Conservation (phyloP, 2,329 filamentous ascomycete genomes). For the Verticillium longisporum region DNA sequence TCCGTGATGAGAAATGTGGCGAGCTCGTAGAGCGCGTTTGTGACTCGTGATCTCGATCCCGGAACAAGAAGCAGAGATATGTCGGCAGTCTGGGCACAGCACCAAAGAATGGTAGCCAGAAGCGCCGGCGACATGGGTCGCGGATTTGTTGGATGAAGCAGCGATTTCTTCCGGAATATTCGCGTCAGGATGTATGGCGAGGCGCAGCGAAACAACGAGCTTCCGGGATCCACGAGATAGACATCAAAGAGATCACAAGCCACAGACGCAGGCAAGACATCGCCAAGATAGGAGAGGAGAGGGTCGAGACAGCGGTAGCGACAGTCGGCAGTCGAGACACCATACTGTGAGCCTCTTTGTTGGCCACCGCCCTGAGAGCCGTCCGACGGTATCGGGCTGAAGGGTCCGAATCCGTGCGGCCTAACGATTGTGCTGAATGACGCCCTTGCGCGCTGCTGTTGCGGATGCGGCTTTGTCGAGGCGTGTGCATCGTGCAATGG, state of each 20-base stretch:
- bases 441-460: neutral
- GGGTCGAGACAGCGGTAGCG: slow-evolving; percentile 33
- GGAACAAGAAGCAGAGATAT: slow-evolving; percentile 32
- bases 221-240: slow-evolving; percentile 37
- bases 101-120: slow-evolving; percentile 40
- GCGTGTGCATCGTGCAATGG: neutral
- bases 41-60: slow-evolving; percentile 30
- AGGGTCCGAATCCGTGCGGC: neutral
- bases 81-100: slow-evolving; percentile 38
- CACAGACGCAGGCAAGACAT: slow-evolving; percentile 30
- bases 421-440: slow-evolving; percentile 1
- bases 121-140: slow-evolving; percentile 35
- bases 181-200: slow-evolving; percentile 41
- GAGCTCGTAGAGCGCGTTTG: slow-evolving; percentile 28
- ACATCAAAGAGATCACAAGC: slow-evolving; percentile 41
- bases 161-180: slow-evolving; percentile 36
- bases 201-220: slow-evolving; percentile 32
- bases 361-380: neutral
- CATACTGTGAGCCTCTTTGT: neutral
- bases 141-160: slow-evolving; percentile 31
- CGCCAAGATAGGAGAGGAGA: slow-evolving; percentile 28
- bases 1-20: slow-evolving; percentile 25
- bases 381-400: neutral
- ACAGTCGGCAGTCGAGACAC: slow-evolving; percentile 14
- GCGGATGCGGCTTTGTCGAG: neutral